These are phyloP conservation scores for Chrysoporthe cubensis DNA, from an alignment of 2,329 filamentous ascomycete species.

Conservation along the genomic window DNA sequence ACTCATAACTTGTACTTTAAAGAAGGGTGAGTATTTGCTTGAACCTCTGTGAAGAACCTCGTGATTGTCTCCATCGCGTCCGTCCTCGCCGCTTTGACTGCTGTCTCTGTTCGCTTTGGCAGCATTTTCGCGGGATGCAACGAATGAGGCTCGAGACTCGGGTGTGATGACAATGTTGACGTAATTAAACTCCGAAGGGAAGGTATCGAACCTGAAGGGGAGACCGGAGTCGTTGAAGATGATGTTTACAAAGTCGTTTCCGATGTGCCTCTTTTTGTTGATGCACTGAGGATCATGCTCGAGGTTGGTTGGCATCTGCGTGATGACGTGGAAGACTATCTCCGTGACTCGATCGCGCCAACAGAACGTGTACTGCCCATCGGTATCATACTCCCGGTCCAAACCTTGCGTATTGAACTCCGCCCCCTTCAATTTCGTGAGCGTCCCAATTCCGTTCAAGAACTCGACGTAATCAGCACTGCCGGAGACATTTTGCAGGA, in stretches of 20 bases:
- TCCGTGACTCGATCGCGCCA: conserved; percentile 96
- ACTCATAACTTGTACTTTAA: conserved; percentile 87
- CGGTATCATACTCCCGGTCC: conserved; percentile 74
- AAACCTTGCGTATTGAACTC: conserved; percentile 93
- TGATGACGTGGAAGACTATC: conserved; percentile 93
- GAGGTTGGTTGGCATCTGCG: conserved; percentile 92
- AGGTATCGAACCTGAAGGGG: conserved; percentile 87
- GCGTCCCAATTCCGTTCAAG: conserved; percentile 77
- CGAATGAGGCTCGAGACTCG: conserved; percentile 76
- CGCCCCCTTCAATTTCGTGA: conserved; percentile 79
- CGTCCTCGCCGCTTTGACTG: conserved; percentile 34
- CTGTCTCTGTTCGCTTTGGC: conserved; percentile 41
- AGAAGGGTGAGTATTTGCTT: conserved; percentile 61
- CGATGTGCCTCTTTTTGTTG: conserved; percentile 91
- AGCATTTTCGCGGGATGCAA: conserved; percentile 60
- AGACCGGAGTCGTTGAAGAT: conserved; percentile 96
- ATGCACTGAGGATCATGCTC: conserved; percentile 76
- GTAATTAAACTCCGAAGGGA: conserved; percentile 94
- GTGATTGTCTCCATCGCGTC: conserved; percentile 1
- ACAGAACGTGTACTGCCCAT: conserved; percentile 87
- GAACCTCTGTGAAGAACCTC: background rate
- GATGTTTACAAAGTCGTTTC: conserved; percentile 97
- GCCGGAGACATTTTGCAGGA: conserved; percentile 83
- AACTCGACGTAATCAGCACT: conserved; percentile 89
- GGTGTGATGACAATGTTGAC: conserved; percentile 96